Conservation (phyloP, 768 basidiomycete genomes). For the Termitomyces heimii region DNA sequence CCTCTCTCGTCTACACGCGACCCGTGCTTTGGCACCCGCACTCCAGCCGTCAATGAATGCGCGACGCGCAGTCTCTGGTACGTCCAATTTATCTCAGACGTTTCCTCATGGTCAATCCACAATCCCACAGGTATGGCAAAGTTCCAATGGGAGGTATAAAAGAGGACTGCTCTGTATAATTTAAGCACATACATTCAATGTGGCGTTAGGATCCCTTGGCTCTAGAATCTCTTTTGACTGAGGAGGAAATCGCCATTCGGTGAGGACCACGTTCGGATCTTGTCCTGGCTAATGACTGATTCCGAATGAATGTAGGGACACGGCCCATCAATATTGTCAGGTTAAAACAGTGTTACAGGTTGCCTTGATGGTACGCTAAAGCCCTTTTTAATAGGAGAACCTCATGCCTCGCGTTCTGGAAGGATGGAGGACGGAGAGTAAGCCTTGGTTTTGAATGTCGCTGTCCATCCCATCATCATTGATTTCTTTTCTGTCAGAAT, state of each 20-base stretch:
- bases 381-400: constrained; percentile 49
- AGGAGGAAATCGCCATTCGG: constrained; percentile 90
- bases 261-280: constrained; percentile 23
- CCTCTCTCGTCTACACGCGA: constrained; percentile 2
- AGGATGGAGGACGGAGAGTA: constrained; percentile 85
- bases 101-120: background rate
- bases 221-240: constrained; percentile 73
- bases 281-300: constrained; percentile 2
- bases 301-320: constrained; percentile 46
- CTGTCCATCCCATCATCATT: background rate
- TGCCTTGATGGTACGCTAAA: background rate
- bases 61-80: constrained; percentile 23
- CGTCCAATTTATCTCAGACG: background rate
- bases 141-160: constrained; percentile 39
- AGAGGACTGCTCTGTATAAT: background rate
- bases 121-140: constrained; percentile 27
- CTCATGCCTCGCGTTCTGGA: constrained; percentile 85
- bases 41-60: background rate
- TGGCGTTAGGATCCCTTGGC: constrained; percentile 70
- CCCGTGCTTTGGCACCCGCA: background rate
- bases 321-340: constrained; percentile 76
- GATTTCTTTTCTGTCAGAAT: constrained; percentile 40
- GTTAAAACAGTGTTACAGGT: constrained; percentile 25
- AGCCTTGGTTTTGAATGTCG: constrained; percentile 9
- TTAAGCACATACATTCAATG: background rate